phyloP scores from a whole-genome alignment of 306 rosid genomes.

The Prunus dulcis region DNA sequence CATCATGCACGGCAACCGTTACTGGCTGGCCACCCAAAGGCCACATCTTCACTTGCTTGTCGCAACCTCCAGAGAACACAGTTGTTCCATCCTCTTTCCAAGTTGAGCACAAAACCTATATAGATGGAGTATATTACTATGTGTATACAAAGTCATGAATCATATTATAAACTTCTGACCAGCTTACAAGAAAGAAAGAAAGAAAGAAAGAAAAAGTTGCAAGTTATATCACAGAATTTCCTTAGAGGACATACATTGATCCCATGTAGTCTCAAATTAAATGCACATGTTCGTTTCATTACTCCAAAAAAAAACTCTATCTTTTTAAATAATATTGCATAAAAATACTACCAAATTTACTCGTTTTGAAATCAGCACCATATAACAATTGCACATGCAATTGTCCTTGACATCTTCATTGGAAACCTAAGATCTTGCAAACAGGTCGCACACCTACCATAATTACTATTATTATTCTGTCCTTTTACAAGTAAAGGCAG shows the following conservation, averaged over 20 bases:
- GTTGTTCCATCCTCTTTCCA: conserved; percentile 98
- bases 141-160: background rate
- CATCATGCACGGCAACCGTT: conserved; percentile 94
- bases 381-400: background rate
- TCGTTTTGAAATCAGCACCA: background rate
- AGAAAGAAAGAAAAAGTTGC: background rate
- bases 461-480: background rate
- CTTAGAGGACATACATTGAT: background rate
- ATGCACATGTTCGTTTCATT: background rate
- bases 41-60: conserved; percentile 98
- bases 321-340: background rate
- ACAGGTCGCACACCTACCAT: background rate
- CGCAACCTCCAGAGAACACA: conserved; percentile 92
- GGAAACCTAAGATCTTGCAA: background rate
- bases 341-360: background rate
- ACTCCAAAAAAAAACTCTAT: background rate
- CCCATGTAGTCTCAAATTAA: background rate
- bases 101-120: conserved; percentile 76
- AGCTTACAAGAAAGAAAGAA: background rate
- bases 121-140: background rate
- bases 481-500: background rate
- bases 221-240: background rate
- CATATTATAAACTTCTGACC: background rate
- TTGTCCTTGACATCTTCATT: background rate
- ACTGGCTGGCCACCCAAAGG: conserved; percentile 78